phyloP scores from a whole-genome alignment of 305 asterid genomes.

The Solanum chacoense region DNA sequence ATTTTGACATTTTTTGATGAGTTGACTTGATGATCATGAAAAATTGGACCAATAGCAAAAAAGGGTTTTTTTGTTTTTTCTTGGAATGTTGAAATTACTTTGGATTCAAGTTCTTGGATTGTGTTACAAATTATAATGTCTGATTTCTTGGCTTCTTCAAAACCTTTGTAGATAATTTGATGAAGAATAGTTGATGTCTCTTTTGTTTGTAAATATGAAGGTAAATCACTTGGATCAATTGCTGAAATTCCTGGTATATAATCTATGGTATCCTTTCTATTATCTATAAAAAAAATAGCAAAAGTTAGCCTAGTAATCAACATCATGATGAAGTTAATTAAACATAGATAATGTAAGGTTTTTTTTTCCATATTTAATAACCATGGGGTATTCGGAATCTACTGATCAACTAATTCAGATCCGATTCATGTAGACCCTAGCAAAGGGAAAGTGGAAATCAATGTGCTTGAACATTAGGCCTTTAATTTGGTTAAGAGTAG shows the following conservation, averaged over 20 bases:
- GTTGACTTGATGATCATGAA: constrained; percentile 1
- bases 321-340: neutral
- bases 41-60: constrained; percentile 50
- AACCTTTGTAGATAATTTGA: constrained; percentile 14
- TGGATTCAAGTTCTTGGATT: constrained; percentile 39
- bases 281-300: neutral
- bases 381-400: neutral
- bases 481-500: too few relatives aligned
- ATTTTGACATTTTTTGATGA: neutral
- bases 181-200: constrained; percentile 13
- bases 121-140: constrained; percentile 52
- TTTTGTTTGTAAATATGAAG: constrained; percentile 30
- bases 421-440: neutral
- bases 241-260: constrained; percentile 41
- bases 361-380: too few relatives aligned
- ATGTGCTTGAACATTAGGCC: too few relatives aligned
- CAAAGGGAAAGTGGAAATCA: neutral
- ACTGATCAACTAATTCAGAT: too few relatives aligned
- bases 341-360: neutral
- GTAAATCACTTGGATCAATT: constrained; percentile 34
- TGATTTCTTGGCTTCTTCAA: constrained; percentile 15
- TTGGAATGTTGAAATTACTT: constrained; percentile 26
- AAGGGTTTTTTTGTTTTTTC: constrained; percentile 17
- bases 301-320: neutral
- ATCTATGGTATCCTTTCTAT: constrained; percentile 15